Conservation (phyloP, 139 green algal species). For the Chlorella sp. region DNA sequence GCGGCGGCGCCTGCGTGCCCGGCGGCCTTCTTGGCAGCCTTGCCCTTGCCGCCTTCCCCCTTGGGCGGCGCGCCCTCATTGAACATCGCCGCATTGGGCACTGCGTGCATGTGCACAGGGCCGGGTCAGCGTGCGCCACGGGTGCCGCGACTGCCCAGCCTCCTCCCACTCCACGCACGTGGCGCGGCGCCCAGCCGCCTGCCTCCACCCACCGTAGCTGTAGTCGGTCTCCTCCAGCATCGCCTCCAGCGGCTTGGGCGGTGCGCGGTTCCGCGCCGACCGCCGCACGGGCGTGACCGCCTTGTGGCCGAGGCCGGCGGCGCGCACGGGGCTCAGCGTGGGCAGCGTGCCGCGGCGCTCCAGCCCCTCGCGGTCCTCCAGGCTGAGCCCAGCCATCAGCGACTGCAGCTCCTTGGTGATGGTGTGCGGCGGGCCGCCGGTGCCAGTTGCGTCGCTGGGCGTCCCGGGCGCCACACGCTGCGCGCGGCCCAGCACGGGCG, state of each 20-base stretch:
- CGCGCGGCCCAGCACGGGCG: slow-evolving; percentile 28
- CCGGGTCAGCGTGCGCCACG: neutral
- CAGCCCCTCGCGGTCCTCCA: slow-evolving; percentile 4
- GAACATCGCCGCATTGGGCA: slow-evolving; percentile 27
- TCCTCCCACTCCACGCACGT: neutral
- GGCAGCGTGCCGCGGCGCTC: slow-evolving; percentile 25
- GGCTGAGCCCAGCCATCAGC: slow-evolving; percentile 21
- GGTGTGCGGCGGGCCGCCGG: slow-evolving; percentile 1
- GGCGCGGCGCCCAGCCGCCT: neutral
- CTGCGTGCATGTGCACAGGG: neutral
- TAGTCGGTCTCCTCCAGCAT: slow-evolving; percentile 31
- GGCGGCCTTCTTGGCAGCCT: neutral
- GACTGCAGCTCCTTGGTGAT: slow-evolving; percentile 30
- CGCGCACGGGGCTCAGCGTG: slow-evolving; percentile 25
- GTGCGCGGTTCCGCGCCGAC: slow-evolving; percentile 1
- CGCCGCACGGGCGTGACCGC: slow-evolving; percentile 32
- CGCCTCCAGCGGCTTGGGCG: slow-evolving; percentile 5
- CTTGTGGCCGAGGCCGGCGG: slow-evolving; percentile 9
- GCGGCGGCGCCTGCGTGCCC: neutral
- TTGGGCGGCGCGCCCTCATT: slow-evolving; percentile 5
- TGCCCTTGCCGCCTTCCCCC: neutral
- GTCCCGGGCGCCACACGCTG: slow-evolving; percentile 16
- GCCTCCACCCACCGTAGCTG: slow-evolving; percentile 13
- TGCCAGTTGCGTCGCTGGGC: too few relatives aligned
- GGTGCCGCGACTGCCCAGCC: too few relatives aligned